Base-by-base conservation (phyloP, 2,329 filamentous ascomycete species). In the Rhynchosporium agropyri region DNA sequence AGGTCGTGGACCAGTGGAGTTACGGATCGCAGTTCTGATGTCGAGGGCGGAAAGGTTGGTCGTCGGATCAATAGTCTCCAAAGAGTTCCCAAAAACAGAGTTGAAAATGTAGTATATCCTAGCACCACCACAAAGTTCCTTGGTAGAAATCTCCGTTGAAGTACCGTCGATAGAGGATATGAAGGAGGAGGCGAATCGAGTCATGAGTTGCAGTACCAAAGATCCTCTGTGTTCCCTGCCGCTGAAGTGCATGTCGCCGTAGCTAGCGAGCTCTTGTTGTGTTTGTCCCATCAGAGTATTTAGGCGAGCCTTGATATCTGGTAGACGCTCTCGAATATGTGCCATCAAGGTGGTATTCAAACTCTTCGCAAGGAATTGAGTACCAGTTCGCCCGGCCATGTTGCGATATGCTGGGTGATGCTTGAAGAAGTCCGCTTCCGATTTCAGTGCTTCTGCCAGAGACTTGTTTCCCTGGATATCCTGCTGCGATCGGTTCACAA, bases 261-360 rank as follows among this genome's bases (percentile, higher is more conserved):
- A 99, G 77, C 94, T 97, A 49, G 95, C 95, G 62, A 99, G 83
- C 77, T 99, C 95, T 79, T 99, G 95, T 75, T 99, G 95, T 55
- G 95, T 98, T 78, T 99, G 95, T n/a, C 95, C 95, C 95, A 99
- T 99, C 58, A 99, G 81, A 0, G 95, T 99, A 77, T 99, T 99
- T 65, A 99, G 83, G 61, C 95, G 89, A 56, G 95, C 95, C 79
- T 99, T 99, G 81, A 99, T 99, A 76, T 99, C 95, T 36, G 95
- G 95, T 71, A 99, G 80, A 53, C 95, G 87, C 75, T 99, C 95
- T 65, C 95, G 90, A 74, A 99, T 99, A 74, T 99, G 95, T 28
- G 87, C 80, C 95, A 99, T 98, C 68, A 99, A 83, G 12, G 95
- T 99, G 49, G 89, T 89, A 77, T 98, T 99, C 65, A 99, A 83